These are phyloP conservation scores for Hygrocybe coccinea DNA, from an alignment of 768 basidiomycete genomes.

Conservation along the genomic window DNA sequence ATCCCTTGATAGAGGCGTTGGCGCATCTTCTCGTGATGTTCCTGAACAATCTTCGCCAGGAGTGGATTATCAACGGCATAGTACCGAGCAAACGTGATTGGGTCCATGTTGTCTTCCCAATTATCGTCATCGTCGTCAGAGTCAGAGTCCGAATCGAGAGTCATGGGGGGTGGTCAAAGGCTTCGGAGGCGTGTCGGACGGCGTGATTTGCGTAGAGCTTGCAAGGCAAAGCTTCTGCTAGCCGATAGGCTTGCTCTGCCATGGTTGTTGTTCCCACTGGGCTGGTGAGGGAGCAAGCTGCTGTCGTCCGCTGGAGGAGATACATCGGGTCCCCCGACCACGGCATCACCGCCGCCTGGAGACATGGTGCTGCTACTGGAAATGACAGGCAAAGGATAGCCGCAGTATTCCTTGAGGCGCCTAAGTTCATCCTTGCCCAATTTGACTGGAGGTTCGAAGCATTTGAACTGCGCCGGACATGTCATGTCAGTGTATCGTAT, in stretches of 20 bases:
- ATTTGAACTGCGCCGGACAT: background rate
- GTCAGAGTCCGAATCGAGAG: background rate
- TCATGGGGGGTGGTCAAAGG: background rate
- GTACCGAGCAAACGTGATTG: background rate
- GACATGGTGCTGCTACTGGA: background rate
- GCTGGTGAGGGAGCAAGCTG: background rate
- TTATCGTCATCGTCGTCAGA: background rate
- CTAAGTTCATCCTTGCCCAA: background rate
- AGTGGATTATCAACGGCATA: background rate
- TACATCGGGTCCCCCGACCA: background rate
- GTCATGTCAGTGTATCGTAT: background rate
- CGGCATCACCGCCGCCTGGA: background rate
- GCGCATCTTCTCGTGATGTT: background rate
- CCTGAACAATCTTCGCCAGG: slow-evolving; percentile 3
- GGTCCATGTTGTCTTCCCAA: slow-evolving; percentile 2
- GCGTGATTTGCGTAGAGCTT: background rate
- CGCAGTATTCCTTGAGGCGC: slow-evolving; percentile 1
- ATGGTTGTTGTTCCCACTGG: background rate
- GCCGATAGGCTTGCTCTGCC: background rate
- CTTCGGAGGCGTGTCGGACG: background rate
- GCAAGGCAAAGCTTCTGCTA: background rate
- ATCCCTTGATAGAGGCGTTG: background rate
- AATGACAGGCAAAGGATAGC: background rate
- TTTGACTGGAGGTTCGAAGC: slow-evolving; percentile 4
- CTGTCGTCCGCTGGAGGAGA: background rate